phyloP scores from a whole-genome alignment of 208 protist genomes.

The Crithidia sp. region DNA sequence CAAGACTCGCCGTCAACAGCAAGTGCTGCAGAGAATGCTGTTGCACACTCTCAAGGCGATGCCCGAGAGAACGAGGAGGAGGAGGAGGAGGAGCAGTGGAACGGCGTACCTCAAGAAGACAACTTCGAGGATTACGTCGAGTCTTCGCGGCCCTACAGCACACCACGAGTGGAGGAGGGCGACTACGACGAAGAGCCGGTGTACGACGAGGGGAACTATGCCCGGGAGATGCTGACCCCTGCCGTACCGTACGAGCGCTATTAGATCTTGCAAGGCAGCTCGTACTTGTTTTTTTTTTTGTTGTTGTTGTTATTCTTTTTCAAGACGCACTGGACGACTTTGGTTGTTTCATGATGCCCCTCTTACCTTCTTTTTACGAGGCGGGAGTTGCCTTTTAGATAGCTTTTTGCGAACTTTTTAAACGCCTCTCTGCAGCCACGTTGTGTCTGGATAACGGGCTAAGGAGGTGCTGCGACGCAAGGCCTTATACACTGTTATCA shows the following conservation, averaged over 20 bases:
- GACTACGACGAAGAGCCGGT: constrained; percentile 10
- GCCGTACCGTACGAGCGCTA: not conserved
- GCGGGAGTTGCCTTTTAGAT: too few species aligned
- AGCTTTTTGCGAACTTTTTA: too few species aligned
- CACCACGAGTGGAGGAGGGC: constrained; percentile 13
- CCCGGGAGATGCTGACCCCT: constrained; percentile 5
- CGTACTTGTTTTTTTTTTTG: not conserved
- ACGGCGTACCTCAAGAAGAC: too few species aligned
- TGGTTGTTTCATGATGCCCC: too few species aligned
- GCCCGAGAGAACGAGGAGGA: not conserved
- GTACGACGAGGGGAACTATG: constrained; percentile 3
- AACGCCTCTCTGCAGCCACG: too few species aligned
- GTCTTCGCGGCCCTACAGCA: constrained; percentile 8
- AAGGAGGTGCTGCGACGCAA: too few species aligned
- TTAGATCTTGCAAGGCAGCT: not conserved
- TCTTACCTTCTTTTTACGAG: too few species aligned
- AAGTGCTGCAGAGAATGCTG: not conserved
- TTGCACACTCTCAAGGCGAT: not conserved
- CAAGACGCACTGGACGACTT: too few species aligned
- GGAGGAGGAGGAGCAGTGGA: constrained; percentile 5
- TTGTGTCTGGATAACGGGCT: too few species aligned
- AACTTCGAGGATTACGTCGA: constrained; percentile 13
- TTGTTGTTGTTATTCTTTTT: constrained; percentile 9
- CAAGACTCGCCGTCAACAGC: not conserved
- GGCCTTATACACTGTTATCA: too few species aligned